phyloP scores from a whole-genome alignment of 768 basidiomycete genomes.

The Tubosaeta sp. region DNA sequence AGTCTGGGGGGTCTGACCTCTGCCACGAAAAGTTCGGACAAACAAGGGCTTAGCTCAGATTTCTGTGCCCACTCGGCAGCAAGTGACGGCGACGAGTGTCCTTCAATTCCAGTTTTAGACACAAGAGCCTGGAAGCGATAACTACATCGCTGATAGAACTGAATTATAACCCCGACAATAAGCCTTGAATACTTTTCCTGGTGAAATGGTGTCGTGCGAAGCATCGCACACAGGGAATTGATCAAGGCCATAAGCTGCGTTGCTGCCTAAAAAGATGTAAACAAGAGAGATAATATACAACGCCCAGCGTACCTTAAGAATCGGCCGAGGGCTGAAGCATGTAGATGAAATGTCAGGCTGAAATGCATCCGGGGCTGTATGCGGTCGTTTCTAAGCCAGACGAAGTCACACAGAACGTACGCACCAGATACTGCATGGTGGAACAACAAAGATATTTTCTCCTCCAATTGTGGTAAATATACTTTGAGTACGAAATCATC shows the following conservation, averaged over 20 bases:
- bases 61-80: conserved; percentile 83
- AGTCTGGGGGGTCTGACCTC: conserved; percentile 38
- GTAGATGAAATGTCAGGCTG: conserved; percentile 70
- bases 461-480: conserved; percentile 92
- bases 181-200: conserved; percentile 92
- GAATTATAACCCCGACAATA: conserved; percentile 89
- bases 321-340: conserved; percentile 63
- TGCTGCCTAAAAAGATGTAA: conserved; percentile 54
- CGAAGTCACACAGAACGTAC: conserved; percentile 8
- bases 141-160: conserved; percentile 93
- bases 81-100: conserved; percentile 45
- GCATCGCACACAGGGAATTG: conserved; percentile 89
- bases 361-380: conserved; percentile 78
- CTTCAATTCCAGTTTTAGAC: conserved; percentile 36
- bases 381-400: conserved; percentile 2
- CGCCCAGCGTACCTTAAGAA: conserved; percentile 59
- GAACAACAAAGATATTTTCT: conserved; percentile 84
- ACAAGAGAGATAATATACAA: background rate
- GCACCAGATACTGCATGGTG: conserved; percentile 78
- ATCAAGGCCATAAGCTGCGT: conserved; percentile 85
- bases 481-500: conserved; percentile 92
- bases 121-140: conserved; percentile 80
- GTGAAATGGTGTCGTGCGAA: conserved; percentile 89
- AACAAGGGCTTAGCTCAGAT: conserved; percentile 69
- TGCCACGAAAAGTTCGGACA: conserved; percentile 58